Base-by-base conservation (phyloP, 495 filamentous ascomycete genomes). In the Penicillium canescens region DNA sequence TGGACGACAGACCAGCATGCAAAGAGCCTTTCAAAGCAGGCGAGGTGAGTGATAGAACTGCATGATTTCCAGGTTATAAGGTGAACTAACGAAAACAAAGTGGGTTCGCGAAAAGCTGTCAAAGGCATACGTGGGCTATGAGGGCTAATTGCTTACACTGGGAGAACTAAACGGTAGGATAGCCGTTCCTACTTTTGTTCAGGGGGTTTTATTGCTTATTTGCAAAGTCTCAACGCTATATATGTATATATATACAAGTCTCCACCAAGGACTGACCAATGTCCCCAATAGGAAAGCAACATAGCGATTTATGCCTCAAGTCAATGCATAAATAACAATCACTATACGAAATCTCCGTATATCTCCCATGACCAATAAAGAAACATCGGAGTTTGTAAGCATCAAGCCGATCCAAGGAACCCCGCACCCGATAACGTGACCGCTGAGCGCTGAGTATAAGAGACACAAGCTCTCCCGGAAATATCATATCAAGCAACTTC, bases 21-120 rank as follows among this genome's bases (percentile, higher is more conserved):
- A 50, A 46, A 20, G 35, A 45, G 34, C 59, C 65, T 5, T 63
- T 71, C 33, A 67, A 65, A 21, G 65, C 62, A 16, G 67, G 65
- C 0, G 54, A 64, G 35, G 65, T 66, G 21, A 59, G 61, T 59
- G 7, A 16, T 33, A 1, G 7, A 36, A 4, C 11, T 9, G 0
- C 9, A 1, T 0, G 7, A 6, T 10, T 1, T 6, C 10, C 16
- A 23, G 9, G 13, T 16, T 2, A 16, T 1, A 14, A 52, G 21
- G 26, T 51, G 9, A 18, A 34, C 24, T 31, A 1, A 23, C n/a
- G n/a, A 34, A 42, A 8, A 9, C 24, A 24, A 37, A 60, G 57
- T 60, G 53, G 52, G 48, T 60, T 31, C 53, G 57, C 20, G 47
- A 60, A 28, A 60, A 60, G 12, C 35, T 60, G 21, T 52, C 57